Conservation (phyloP, 805 yeast species). For the Torulaspora delbrueckii region DNA sequence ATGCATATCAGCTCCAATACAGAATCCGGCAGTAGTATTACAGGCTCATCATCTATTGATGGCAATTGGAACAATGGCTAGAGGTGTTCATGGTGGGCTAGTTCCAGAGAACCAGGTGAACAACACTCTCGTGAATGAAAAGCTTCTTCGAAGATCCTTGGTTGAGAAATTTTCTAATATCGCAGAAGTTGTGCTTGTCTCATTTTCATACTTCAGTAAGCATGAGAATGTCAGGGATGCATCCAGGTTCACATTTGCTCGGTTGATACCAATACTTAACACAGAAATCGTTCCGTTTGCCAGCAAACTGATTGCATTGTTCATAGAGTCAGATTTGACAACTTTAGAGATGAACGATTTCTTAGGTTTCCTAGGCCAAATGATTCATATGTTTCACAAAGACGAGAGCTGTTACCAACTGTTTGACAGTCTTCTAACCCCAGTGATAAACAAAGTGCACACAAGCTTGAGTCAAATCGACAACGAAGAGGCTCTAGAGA, state of each 20-base stretch:
- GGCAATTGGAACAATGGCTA: constrained; percentile 85
- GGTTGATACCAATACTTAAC: constrained; percentile 74
- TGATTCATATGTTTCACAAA: constrained; percentile 68
- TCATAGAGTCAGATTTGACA: constrained; percentile 54
- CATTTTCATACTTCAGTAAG: constrained; percentile 68
- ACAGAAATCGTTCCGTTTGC: constrained; percentile 49
- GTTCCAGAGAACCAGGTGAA: constrained; percentile 38
- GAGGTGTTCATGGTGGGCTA: constrained; percentile 65
- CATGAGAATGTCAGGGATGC: constrained; percentile 76
- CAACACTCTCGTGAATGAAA: constrained; percentile 34
- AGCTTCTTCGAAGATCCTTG: constrained; percentile 28
- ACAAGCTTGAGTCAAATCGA: constrained; percentile 43
- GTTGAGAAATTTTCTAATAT: constrained; percentile 57
- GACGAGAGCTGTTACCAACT: constrained; percentile 67
- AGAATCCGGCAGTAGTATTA: constrained; percentile 45
- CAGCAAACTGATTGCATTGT: constrained; percentile 62
- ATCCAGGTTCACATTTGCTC: constrained; percentile 78
- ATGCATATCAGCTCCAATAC: constrained; percentile 47
- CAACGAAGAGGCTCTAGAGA: constrained; percentile 34
- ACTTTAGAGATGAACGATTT: constrained; percentile 72
- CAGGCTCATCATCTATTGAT: constrained; percentile 83
- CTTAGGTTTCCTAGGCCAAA: constrained; percentile 79
- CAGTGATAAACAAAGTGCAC: constrained; percentile 65
- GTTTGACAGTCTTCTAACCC: constrained; percentile 66
- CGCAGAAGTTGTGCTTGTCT: constrained; percentile 77